A percentile compares a stretch with the other conserved stretches of the same genome.
Conservation (phyloP, 2,329 filamentous ascomycete genomes). For the Penicillium crustosum region DNA sequence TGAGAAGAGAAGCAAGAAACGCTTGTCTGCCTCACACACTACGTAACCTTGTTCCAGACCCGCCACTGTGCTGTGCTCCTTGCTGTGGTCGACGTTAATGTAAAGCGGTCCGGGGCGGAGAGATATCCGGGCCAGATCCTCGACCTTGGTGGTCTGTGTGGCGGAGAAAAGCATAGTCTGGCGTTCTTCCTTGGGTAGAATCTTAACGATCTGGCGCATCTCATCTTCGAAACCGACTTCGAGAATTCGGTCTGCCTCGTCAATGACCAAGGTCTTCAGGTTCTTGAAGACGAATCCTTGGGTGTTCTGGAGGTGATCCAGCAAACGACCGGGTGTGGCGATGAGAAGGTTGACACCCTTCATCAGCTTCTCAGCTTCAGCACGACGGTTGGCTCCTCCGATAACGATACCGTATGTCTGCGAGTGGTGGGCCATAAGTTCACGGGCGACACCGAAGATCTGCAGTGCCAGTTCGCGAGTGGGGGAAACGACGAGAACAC, state of each 20-base stretch:
- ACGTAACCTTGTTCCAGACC: slow-evolving; percentile 96
- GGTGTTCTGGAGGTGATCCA: slow-evolving; percentile 94
- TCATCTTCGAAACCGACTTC: slow-evolving; percentile 99
- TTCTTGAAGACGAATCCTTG: slow-evolving; percentile 90
- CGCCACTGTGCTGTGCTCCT: slow-evolving; percentile 88
- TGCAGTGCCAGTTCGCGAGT: slow-evolving; percentile 92
- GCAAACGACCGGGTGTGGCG: slow-evolving; percentile 84
- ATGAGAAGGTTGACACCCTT: slow-evolving; percentile 96
- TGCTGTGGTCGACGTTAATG: slow-evolving; percentile 91
- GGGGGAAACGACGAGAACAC: slow-evolving; percentile 87
- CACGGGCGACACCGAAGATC: slow-evolving; percentile 91
- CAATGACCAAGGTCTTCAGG: slow-evolving; percentile 85
- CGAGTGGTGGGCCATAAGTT: slow-evolving; percentile 91
- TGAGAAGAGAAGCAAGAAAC: slow-evolving; percentile 89
- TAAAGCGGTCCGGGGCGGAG: slow-evolving; percentile 87
- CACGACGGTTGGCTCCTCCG: slow-evolving; percentile 84
- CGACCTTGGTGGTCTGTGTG: slow-evolving; percentile 97
- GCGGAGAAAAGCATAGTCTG: slow-evolving; percentile 99
- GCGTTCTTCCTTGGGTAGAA: slow-evolving; percentile 78
- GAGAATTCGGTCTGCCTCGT: slow-evolving; percentile 93
- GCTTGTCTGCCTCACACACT: slow-evolving; percentile 86
- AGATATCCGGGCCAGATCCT: slow-evolving; percentile 92
- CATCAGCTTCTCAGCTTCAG: slow-evolving; percentile 88
- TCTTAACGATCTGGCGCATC: slow-evolving; percentile 95
- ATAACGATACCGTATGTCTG: slow-evolving; percentile 96